Base-by-base conservation (phyloP, 495 filamentous ascomycete species). In the Parathielavia appendiculata region DNA sequence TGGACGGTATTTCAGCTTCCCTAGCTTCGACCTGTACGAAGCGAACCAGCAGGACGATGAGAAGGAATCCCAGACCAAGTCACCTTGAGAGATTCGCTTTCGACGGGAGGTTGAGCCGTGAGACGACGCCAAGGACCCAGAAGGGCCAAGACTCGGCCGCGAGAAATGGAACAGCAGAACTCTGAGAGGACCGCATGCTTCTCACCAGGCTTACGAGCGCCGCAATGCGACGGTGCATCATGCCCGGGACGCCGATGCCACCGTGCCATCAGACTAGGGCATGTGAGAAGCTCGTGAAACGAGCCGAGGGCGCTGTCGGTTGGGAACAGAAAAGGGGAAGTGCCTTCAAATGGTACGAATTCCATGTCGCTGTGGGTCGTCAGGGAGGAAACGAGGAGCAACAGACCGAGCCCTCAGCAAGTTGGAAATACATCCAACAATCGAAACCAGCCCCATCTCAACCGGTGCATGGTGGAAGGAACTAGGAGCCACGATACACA, bases 1-100 rank as follows among this genome's bases (percentile, higher is more conserved):
- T 10, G 75, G 66, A 13, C 73, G 76, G 48, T 83, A 83, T 58
- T 79, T 80, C 56, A 81, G 78, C 72, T 83, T 83, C 65, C 80
- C 80, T 17, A 81, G 76, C 69, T 81, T 81, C 61, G 80, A 83
- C 50, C 64, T 71, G 46, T 78, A 76, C 67, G 75, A 76, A 39
- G 69, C 65, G 14, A 69, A 65, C 50, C 71, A 73, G 47, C 63
- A 69, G 44, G 70, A 72, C 11, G 73, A 77, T 20, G 61, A 69
- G n/a, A 66, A 71, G 54, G 64, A 62, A 32, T 22, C 40, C 16
- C 62, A 63, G 5, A 44, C 56, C 30, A 71, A 71, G 67, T 64
- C 66, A 22, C 66, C 67, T 41, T 71, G 64, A 69, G 46, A n/a
- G 34, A 23, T 19, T 45, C 43, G 43, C 44, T 32, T 44, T 49